Evolutionary conservation across 306 rosid genomes (phyloP), one percentile per base, ranked within the genome.

Genomic region (Vigna radiata): DNA sequence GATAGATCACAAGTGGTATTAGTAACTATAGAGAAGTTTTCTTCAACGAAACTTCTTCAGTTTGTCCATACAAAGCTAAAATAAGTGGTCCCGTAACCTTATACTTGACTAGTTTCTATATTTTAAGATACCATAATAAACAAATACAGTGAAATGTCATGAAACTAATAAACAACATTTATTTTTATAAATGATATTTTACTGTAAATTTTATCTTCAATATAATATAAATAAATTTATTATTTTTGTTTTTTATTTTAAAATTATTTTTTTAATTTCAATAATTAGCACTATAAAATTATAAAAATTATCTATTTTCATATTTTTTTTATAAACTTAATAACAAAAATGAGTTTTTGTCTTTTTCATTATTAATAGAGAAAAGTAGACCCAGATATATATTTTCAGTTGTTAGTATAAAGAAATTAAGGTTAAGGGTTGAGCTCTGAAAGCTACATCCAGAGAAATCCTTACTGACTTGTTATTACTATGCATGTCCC

Each of bases 61-160:
- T 27, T 15, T 68, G 73, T 48, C 60, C 37, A 48, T 16, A 69
- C 36, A 69, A 47, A 68, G 3, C 18, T 7, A 46, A 25, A 68
- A 68, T 25, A 25, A 48, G 23, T 36, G 48, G 27, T 29, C n/a
- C 4, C 8, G 19, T 29, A 59, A 14, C 5, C 18, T 6, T 27
- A 12, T 58, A 25, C 39, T 17, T 25, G 64, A 27, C 64, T 25
- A 12, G 17, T 25, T 58, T 58, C 7, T 23, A 36, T 56, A 23
- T 4, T 56, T 25, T 27, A 46, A 13, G 18, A 64, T 29, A 29
- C 4, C 12, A 41, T 41, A 41, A 41, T 8, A 41, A 33, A 33
- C 7, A 33, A 33, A 33, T 4, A 33, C 6, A 33, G 37, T 17
- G 60, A 54, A 18, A 54, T 8, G 14, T 9, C 10, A 54, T 25